Evolutionary conservation across 257 asterid species (phyloP).

Genomic region (Solanum tarijense): DNA sequence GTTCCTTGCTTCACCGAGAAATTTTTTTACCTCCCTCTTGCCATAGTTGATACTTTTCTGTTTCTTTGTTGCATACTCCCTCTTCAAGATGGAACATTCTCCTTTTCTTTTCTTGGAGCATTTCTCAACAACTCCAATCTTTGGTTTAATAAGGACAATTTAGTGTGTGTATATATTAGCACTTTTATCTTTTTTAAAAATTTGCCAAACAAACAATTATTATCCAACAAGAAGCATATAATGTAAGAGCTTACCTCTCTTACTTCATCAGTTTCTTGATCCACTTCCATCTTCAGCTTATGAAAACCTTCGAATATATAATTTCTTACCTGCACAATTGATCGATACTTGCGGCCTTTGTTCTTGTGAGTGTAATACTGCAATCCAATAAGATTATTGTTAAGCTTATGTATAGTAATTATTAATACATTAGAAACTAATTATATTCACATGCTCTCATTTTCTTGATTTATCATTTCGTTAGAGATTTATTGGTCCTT

Average conservation of each 20-base stretch:
- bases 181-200: background rate
- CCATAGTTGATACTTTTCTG: background rate
- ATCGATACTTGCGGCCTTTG: background rate
- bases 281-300: background rate
- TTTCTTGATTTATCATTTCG: background rate
- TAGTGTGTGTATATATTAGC: background rate
- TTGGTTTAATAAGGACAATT: background rate
- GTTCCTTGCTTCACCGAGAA: background rate
- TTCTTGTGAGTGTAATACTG: background rate
- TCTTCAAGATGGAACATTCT: background rate
- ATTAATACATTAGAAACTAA: background rate
- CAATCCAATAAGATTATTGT: background rate
- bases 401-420: background rate
- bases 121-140: background rate
- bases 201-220: background rate
- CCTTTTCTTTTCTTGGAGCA: background rate
- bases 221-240: no score
- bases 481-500: background rate
- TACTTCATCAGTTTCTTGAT: background rate
- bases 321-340: background rate
- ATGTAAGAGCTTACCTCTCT: background rate
- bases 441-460: background rate
- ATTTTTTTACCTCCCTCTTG: background rate
- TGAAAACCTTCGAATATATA: background rate
- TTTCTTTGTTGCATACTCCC: background rate